Conservation (phyloP, 2,329 filamentous ascomycete species). For the Cladosporium sp. region DNA sequence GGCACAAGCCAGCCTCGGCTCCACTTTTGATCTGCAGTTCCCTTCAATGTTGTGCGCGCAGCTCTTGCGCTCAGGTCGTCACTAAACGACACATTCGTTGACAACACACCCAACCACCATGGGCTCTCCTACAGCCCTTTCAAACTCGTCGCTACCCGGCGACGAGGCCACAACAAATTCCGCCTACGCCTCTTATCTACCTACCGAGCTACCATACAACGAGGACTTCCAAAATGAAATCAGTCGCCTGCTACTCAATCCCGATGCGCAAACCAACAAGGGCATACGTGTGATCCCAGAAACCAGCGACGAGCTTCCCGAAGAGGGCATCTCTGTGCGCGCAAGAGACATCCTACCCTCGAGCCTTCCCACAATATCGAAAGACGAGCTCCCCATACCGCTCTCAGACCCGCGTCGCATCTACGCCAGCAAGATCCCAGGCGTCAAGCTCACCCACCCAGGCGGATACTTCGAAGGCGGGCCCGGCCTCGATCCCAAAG, state of each 20-base stretch:
- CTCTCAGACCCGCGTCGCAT: conserved; percentile 45
- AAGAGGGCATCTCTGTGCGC: conserved; percentile 31
- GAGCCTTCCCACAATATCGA: conserved; percentile 31
- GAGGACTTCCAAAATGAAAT: conserved; percentile 47
- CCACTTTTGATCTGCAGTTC: neutral
- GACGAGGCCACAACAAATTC: neutral
- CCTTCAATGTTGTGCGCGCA: neutral
- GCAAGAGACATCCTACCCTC: conserved; percentile 28
- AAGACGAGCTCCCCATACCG: conserved; percentile 44
- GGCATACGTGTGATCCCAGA: conserved; percentile 32
- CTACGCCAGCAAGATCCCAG: conserved; percentile 45
- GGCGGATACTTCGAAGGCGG: conserved; percentile 52
- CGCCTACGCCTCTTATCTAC: conserved; percentile 43
- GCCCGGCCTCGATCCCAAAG: conserved; percentile 42
- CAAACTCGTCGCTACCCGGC: neutral
- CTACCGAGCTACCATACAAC: conserved; percentile 46
- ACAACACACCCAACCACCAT: neutral
- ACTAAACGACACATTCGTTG: neutral
- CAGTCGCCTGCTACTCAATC: conserved; percentile 42
- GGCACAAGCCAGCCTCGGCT: conserved; percentile 5
- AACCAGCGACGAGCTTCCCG: conserved; percentile 29
- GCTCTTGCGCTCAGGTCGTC: neutral
- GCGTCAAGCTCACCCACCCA: conserved; percentile 47
- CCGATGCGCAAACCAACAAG: conserved; percentile 21
- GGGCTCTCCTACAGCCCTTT: conserved; percentile 8